phyloP scores from a whole-genome alignment of 805 yeast genomes.

The Saturnispora besseyi region DNA sequence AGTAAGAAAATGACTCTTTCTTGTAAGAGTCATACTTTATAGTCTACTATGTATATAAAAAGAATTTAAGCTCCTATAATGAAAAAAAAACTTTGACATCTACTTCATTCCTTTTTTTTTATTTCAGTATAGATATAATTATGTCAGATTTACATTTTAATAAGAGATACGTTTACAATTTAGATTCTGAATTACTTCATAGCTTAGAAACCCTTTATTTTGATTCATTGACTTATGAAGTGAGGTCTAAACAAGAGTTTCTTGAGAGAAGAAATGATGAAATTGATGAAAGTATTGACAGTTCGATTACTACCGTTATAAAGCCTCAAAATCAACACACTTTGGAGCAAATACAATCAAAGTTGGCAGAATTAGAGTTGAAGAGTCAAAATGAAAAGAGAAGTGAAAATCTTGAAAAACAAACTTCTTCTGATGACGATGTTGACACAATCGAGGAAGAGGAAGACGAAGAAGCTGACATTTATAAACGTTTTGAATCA shows the following conservation, averaged over 20 bases:
- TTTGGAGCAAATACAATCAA: not conserved
- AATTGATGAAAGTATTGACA: not conserved
- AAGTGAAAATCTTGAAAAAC: not conserved
- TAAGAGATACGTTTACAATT: conserved; percentile 42
- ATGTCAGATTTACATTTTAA: conserved; percentile 8
- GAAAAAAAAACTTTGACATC: not conserved
- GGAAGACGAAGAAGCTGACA: conserved; percentile 13
- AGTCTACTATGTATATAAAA: not conserved
- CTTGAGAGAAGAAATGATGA: conserved; percentile 14
- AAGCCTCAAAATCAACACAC: conserved; percentile 13
- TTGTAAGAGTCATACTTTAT: conserved; percentile 7
- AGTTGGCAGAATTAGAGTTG: conserved; percentile 3
- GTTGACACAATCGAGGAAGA: not conserved
- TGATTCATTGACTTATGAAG: conserved; percentile 38
- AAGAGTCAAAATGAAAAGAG: not conserved
- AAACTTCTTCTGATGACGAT: not conserved
- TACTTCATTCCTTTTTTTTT: not conserved
- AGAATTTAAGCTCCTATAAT: not conserved
- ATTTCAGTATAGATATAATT: not conserved
- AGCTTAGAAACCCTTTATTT: conserved; percentile 47
- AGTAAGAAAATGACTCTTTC: conserved; percentile 32
- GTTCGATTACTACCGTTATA: not conserved
- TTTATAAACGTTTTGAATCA: not conserved
- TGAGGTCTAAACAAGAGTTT: conserved; percentile 17
- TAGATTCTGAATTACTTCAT: conserved; percentile 32